A percentile compares a stretch with the other conserved stretches of the same genome.
phyloP scores from a whole-genome alignment of 306 rosid species.

The Vigna reflexopilosa region DNA sequence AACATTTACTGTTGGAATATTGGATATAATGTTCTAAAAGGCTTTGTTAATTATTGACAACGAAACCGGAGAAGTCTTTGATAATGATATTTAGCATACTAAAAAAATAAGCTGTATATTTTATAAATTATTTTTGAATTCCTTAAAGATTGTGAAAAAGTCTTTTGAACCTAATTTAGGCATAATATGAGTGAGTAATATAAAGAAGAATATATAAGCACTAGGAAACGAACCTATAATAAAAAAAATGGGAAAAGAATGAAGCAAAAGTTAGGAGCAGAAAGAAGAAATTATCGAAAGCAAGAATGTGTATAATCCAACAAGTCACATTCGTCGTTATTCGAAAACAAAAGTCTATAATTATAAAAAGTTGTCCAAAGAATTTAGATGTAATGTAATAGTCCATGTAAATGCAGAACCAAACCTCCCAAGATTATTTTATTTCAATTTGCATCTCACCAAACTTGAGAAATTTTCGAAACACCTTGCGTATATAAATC shows the following conservation, averaged over 20 bases:
- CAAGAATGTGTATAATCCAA: background rate
- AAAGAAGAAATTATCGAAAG: background rate
- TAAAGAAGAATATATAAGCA: conserved; percentile 7
- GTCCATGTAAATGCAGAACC: conserved; percentile 30
- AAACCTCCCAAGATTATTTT: conserved; percentile 20
- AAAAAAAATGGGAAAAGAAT: background rate
- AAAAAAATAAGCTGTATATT: too few relatives aligned
- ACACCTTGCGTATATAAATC: conserved; percentile 37
- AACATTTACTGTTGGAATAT: too few relatives aligned
- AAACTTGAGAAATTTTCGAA: conserved; percentile 11
- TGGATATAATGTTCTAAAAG: too few relatives aligned
- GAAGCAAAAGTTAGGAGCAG: background rate
- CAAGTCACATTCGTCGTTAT: conserved; percentile 1
- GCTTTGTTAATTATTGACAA: too few relatives aligned
- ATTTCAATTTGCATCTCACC: conserved; percentile 49
- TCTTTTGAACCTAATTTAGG: background rate
- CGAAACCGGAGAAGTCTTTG: too few relatives aligned
- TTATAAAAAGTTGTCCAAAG: conserved; percentile 21
- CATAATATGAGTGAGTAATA: background rate
- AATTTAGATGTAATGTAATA: conserved; percentile 12
- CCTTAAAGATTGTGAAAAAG: too few relatives aligned
- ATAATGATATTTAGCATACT: too few relatives aligned
- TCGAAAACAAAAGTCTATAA: conserved; percentile 11
- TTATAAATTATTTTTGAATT: too few relatives aligned
- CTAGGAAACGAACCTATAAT: background rate